Evolutionary conservation across 441 rosid genomes (phyloP), one percentile per base, ranked within the genome.

Genomic region (Biscutella laevigata): DNA sequence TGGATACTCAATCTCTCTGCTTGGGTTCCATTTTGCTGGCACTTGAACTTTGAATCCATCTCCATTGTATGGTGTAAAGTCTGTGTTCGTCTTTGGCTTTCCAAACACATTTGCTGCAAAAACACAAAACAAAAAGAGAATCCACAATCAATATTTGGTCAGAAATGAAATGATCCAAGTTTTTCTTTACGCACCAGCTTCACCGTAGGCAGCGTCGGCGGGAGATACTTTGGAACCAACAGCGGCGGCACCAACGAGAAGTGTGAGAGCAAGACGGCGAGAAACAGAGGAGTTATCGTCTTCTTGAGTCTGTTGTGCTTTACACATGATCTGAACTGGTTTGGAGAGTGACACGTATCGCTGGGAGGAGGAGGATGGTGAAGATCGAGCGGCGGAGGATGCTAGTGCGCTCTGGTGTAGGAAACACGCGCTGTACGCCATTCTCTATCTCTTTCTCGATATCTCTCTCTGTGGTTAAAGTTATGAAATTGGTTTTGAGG

Each of bases 161-260:
- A 50, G 39, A 47, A 55, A 17, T 51, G 44, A 47, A 47, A 38
- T 17, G 57, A 46, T 64, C 45, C 14, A 22, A 20, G 40, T 36
- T 21, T 37, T 30, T 12, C 0, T 35, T 0, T 14, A 4, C 44
- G 24, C 6, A 81, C 95, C 95, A 41, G 98, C 76, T 84, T 88
- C 99, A 29, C 96, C 99, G 27, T 92, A 92, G 66, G 98, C 96
- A 6, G 98, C 98, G 45, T 79, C 94, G 9, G 98, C 98, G 13
- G 96, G 95, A 39, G 95, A 72, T 38, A 75, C 95, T 82, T 73
- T 86, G 64, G 97, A 84, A 57, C 84, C 85, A 51, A 81, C 53
- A 4, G 95, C 95, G 2, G 95, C 95, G 14, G 94, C 83, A 4
- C 97, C 97, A 7, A 82, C 64, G 62, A 89, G 86, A 16, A 82